A percentile compares a stretch with the other conserved stretches of the same genome.
phyloP scores from a whole-genome alignment of 2,329 filamentous ascomycete genomes.

The Zasmidium citrigriseum region DNA sequence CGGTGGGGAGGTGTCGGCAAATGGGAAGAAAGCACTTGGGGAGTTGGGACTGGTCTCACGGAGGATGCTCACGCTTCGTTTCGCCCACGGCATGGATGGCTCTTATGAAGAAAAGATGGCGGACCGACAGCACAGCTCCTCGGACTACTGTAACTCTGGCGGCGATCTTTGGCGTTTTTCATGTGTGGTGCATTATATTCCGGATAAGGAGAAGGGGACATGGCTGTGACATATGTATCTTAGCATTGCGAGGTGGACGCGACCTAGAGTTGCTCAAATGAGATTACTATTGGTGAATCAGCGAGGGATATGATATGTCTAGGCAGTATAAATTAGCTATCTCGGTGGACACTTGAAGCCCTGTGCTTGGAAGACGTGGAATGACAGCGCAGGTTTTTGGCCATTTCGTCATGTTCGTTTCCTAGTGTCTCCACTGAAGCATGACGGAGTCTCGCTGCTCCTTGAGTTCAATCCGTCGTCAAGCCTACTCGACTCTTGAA shows the following conservation, averaged over 20 bases:
- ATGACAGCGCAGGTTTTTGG: too few species aligned
- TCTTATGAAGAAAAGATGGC: not conserved
- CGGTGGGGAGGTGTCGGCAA: constrained; percentile 1
- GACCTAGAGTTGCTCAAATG: not conserved
- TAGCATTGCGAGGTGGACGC: not conserved
- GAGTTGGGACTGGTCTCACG: not conserved
- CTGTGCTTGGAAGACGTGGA: too few species aligned
- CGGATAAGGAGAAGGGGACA: not conserved
- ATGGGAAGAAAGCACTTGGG: constrained; percentile 7
- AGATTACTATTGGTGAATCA: not conserved
- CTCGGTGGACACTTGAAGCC: too few species aligned
- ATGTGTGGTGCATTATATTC: constrained; percentile 6
- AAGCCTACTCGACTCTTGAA: too few species aligned
- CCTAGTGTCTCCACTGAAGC: too few species aligned
- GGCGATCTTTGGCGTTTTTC: constrained; percentile 5
- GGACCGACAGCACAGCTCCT: constrained; percentile 9
- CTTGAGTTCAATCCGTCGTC: too few species aligned
- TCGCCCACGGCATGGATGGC: constrained; percentile 2
- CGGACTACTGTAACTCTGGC: not conserved
- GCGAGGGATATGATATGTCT: constrained; percentile 1
- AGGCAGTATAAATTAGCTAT: too few species aligned
- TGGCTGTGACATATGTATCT: constrained; percentile 7
- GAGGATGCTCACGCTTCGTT: not conserved
- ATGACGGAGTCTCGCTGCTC: too few species aligned
- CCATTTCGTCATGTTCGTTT: too few species aligned